Evolutionary conservation across 805 yeast species (phyloP).

Genomic region (Jamesozyma gamospora): DNA sequence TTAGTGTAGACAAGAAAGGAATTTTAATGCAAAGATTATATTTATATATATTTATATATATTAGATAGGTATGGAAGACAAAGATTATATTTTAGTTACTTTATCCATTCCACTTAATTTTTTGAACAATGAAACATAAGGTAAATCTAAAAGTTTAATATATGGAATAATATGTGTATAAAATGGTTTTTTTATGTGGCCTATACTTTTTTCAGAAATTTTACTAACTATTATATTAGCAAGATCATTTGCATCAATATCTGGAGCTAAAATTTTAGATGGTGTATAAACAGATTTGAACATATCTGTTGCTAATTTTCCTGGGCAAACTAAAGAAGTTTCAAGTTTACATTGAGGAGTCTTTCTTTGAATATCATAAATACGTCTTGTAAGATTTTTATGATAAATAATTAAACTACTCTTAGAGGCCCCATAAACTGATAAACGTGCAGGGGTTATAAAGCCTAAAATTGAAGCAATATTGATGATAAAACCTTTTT

Average conservation of each 20-base stretch:
- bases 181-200: constrained; percentile 63
- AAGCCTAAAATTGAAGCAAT: constrained; percentile 80
- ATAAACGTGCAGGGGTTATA: constrained; percentile 69
- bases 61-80: background rate
- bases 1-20: no score
- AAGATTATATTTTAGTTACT: constrained; percentile 14
- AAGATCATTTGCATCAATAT: constrained; percentile 55
- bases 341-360: constrained; percentile 33
- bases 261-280: constrained; percentile 68
- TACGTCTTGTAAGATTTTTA: constrained; percentile 65
- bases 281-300: constrained; percentile 71
- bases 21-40: no score
- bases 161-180: constrained; percentile 70
- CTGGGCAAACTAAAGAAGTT: constrained; percentile 75
- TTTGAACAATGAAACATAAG: constrained; percentile 33
- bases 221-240: constrained; percentile 50
- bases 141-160: constrained; percentile 65
- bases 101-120: constrained; percentile 53
- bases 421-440: constrained; percentile 84
- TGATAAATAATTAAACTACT: constrained; percentile 80
- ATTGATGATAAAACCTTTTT: constrained; percentile 70
- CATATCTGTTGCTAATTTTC: constrained; percentile 71
- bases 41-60: background rate
- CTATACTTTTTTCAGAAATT: constrained; percentile 50
- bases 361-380: constrained; percentile 13